Base-by-base conservation (phyloP, 805 yeast species). In the Schwanniomyces vanrijiae region DNA sequence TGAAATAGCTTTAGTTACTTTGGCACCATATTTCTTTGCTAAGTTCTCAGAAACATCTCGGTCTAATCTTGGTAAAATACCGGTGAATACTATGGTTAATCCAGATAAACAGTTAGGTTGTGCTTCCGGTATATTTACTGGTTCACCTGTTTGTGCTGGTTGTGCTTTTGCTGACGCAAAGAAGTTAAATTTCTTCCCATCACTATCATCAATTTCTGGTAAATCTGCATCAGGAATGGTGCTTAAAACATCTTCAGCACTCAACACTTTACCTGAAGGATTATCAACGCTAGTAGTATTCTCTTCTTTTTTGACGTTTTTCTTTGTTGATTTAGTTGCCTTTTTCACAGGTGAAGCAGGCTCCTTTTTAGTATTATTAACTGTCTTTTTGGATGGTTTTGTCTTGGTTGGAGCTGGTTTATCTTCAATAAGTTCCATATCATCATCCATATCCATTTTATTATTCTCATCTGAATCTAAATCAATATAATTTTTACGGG, bases 81-180 rank as follows among this genome's bases (percentile, higher is more conserved):
- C 99, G 0, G 99, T 94, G 62, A 94, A 92, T 0, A 94, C 98
- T 52, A 94, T 86, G 0, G 96, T 89, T 21, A 94, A 68, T 0
- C 99, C 99, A 2, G 85, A 76, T 38, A 94, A 69, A 68, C 99
- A 94, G 61, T 91, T 84, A 3, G 90, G 88, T 9, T 83, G 78
- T 2, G 96, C 97, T 53, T 78, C 85, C 0, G 97, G 97, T 25
- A 90, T 71, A 13, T 81, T 83, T 11, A 66, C 68, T 14, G 58
- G 47, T 5, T 66, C 67, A 8, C 71, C 71, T 13, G 72, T 51
- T 21, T 60, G 51, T 13, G 58, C 39, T 48, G 44, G 49, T 51
- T 54, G 47, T 60, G 54, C 43, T 54, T 52, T 52, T 43, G 49
- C 49, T 49, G 24, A 51, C 56, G 45, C 70, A 68, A 80, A 81